Evolutionary conservation across 805 yeast genomes (phyloP), one percentile per base, ranked within the genome.

Genomic region (Blastobotrys americana): DNA sequence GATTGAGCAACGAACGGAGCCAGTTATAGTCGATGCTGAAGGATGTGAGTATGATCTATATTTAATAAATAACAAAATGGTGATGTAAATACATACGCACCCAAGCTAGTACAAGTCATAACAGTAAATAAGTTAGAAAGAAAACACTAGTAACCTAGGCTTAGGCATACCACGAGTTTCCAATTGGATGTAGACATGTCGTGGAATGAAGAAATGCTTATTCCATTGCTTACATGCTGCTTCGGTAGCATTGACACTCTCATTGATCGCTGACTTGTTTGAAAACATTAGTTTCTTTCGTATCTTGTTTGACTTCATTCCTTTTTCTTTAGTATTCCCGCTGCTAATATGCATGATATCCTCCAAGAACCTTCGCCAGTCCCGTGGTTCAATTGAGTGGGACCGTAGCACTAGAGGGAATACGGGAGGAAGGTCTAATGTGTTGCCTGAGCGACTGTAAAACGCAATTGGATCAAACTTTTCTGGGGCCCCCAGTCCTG

Each of bases 311-410:
- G 31, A 8, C 31, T 25, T 25, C 10, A 13, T 8, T 13, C 31
- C 31, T n/a, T n/a, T n/a, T 25, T 25, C 31, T 25, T 8, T 25
- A 25, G 31, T 8, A 8, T 8, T 8, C 10, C 31, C 31, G 31
- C 31, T 13, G 31, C 31, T 25, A 25, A 25, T 25, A 25, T 25
- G 31, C 31, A 25, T 25, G 10, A 37, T 18, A 33, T 37, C 40
- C 27, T 19, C 40, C 27, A 37, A 19, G 27, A 37, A 37, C 27
- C 40, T n/a, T 5, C 6, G 19, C 40, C 40, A 37, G 28, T 37
- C 40, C n/a, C 15, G 27, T 6, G 31, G 27, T 5, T 21, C 19
- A 25, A 37, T 21, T n/a, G 19, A 13, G 40, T 37, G 40, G 17
- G 40, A 37, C 13, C 23, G 17, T 25, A 37, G 27, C 21, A 18